Base-by-base conservation (phyloP, 495 filamentous ascomycete species). In the Elasticomyces elasticus region DNA sequence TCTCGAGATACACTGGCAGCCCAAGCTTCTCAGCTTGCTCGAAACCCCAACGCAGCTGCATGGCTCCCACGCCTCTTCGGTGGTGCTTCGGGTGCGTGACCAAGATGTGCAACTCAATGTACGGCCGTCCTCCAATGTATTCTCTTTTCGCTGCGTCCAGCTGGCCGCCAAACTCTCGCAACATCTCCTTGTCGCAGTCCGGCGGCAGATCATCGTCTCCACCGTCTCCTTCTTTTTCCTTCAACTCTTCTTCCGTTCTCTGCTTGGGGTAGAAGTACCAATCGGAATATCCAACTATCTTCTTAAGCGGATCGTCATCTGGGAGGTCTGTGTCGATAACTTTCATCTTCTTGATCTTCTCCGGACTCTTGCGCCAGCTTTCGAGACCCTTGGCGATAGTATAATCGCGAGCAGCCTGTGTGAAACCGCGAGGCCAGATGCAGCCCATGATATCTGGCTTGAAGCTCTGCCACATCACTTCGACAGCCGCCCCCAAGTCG, bases 11-110 rank as follows among this genome's bases (percentile, higher is more conserved):
- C 1, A 52, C 51, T 17, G 28, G 47, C 12, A 65, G 23, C 5
- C 58, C 58, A 23, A 50, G 28, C 35, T 58, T 35, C 27, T 65
- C 58, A 6, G 63, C 63, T 27, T 52, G 12, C 51, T 60, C 52
- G 4, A 54, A 50, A 6, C 62, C 62, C 56, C 56, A 56, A 13
- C 47, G 19, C 37, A 64, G 25, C 7, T 44, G 42, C 55, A 60
- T 53, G 10, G 47, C 46, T 1, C 55, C 62, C 5, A 55, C 59
- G 17, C 62, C 62, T 27, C 50, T 28, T 9, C 62, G 55, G 38
- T 62, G 56, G 26, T 64, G 52, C 6, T 41, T 24, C 10, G 59
- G 59, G n/a, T 31, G 37, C 20, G 55, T 56, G 17, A 47, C 48
- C 10, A 64, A 50, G 19, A 56, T 55, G 33, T 54, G 38, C 30